Percentiles rank a stretch among this genome's conserved stretches.
phyloP scores from a whole-genome alignment of 345 rosid genomes.

The Pistacia atlantica region DNA sequence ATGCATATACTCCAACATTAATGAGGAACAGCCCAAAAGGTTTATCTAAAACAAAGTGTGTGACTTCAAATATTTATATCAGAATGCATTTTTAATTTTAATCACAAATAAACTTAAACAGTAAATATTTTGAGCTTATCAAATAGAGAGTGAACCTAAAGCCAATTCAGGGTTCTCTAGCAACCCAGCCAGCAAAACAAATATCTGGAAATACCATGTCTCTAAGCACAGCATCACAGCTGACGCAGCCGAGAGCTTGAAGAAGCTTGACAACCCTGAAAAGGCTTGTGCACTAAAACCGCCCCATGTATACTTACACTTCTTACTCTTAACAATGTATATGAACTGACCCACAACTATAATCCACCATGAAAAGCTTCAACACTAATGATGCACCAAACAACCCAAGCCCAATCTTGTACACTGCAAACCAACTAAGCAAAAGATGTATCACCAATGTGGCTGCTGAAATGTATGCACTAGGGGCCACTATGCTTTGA shows the following conservation, averaged over 20 bases:
- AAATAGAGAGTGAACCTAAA: conserved; percentile 55
- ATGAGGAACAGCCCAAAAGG: not conserved
- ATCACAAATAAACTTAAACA: not conserved
- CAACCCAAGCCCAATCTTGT: conserved; percentile 43
- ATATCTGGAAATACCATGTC: conserved; percentile 59
- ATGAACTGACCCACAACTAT: conserved; percentile 51
- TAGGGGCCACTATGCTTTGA: conserved; percentile 61
- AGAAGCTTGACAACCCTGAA: conserved; percentile 41
- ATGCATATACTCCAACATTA: too few species aligned
- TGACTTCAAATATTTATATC: not conserved
- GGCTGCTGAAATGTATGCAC: conserved; percentile 52
- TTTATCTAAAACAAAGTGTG: not conserved
- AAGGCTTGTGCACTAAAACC: conserved; percentile 55
- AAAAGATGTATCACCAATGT: conserved; percentile 42
- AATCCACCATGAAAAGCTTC: conserved; percentile 64
- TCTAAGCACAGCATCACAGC: conserved; percentile 71
- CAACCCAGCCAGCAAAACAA: conserved; percentile 59
- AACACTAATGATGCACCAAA: conserved; percentile 56
- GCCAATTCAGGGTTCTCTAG: conserved; percentile 52
- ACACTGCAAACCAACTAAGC: conserved; percentile 47
- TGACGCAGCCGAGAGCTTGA: conserved; percentile 60
- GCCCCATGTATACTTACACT: conserved; percentile 49
- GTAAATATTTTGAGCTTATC: conserved; percentile 28
- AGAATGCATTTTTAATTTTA: too few species aligned
- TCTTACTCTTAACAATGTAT: conserved; percentile 44